Percentiles rank a stretch among this genome's conserved stretches.
Conservation (phyloP, 73 alveolate species). For the Halteria grandinella region DNA sequence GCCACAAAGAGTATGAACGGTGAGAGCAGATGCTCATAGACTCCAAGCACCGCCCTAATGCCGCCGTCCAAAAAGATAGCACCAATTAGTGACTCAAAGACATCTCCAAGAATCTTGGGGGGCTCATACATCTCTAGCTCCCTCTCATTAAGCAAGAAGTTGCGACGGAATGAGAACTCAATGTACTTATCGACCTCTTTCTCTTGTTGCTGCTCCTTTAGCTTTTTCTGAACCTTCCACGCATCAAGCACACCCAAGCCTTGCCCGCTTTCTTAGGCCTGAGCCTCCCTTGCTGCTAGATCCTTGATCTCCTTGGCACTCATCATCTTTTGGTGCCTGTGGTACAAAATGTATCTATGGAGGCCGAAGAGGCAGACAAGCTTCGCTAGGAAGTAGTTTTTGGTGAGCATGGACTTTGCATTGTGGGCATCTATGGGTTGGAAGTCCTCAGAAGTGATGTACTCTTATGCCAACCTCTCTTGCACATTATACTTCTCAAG, state of each 20-base stretch:
- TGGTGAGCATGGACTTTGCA: constrained; percentile 48
- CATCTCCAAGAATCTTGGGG: constrained; percentile 69
- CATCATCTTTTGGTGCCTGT: too few relatives aligned
- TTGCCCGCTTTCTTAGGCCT: background rate
- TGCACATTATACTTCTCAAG: constrained; percentile 34
- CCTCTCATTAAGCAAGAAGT: constrained; percentile 25
- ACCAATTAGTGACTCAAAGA: constrained; percentile 63
- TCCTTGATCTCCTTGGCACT: too few relatives aligned
- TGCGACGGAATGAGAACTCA: constrained; percentile 8
- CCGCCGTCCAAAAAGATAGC: constrained; percentile 68
- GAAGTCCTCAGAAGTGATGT: constrained; percentile 31
- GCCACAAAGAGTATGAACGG: constrained; percentile 59
- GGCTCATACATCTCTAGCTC: constrained; percentile 51
- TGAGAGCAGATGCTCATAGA: constrained; percentile 25
- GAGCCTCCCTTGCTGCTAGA: too few relatives aligned
- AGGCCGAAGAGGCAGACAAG: constrained; percentile 51
- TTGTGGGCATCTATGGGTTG: constrained; percentile 54
- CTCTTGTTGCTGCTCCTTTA: background rate
- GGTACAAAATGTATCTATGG: constrained; percentile 47
- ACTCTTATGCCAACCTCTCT: constrained; percentile 17
- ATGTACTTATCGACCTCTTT: constrained; percentile 29
- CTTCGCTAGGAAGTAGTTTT: constrained; percentile 63
- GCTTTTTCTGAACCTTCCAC: constrained; percentile 2
- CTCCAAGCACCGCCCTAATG: constrained; percentile 35
- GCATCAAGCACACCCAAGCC: background rate